Evolutionary conservation across 176 grass and related monocot genomes (phyloP), one percentile per base, ranked within the genome.

Genomic region (Chrysopogon serrulatus): DNA sequence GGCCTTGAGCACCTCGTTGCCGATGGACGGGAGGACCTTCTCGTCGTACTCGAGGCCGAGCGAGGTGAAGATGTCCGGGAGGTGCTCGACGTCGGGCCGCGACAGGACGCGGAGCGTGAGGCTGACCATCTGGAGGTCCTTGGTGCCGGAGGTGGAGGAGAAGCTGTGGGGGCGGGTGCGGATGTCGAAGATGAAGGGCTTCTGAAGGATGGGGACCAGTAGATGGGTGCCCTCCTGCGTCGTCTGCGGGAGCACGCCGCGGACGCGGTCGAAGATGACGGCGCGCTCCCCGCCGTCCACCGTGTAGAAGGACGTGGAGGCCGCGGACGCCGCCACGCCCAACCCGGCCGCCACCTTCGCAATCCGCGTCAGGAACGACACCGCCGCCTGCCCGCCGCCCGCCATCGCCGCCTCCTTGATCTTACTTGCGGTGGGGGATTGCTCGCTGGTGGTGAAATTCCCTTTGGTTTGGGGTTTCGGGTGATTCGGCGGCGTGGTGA

Each of bases 101-200:
- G 96, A 80, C 64, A 98, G 91, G 71, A 98, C 83, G 73, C 96
- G 93, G 57, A 98, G 93, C 31, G 91, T 95, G 76, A 98, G 89
- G 90, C 89, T 98, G 56, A 98, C 96, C 96, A 98, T 98, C 91
- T 98, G 93, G 30, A 98, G 82, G 42, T 98, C 96, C 93, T 98
- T 94, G 47, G 96, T 98, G 42, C 96, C 96, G 15, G 93, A 95
- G 47, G 60, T 98, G 77, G 93, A 98, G 77, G 91, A 87, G 87
- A 98, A 98, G 87, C 49, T 94, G 83, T 98, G 96, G 10, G 96
- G 91, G 35, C 89, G 89, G 2, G 96, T 98, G 79, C 93, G 92
- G 81, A 98, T 95, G 87, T 94, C 96, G 85, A 98, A 98, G 83
- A 94, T 53, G 82, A 78, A 95, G 51, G 96, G 91, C 70, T 92